phyloP scores from a whole-genome alignment of 805 yeast species.

The Wickerhamomyces alni region DNA sequence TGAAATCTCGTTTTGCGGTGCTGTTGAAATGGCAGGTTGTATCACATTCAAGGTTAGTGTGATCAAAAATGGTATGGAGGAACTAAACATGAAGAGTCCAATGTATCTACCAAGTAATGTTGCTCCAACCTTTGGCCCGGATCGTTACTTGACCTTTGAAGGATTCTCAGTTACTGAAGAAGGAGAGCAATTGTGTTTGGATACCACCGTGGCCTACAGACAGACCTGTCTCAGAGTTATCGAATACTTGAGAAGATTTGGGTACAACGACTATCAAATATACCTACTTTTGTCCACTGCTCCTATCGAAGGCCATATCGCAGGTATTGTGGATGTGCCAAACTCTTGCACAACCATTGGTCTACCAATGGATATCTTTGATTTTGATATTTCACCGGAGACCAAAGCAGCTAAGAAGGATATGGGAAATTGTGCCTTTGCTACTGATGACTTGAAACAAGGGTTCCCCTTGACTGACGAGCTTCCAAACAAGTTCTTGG shows the following conservation, averaged over 20 bases:
- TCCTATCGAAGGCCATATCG: constrained; percentile 47
- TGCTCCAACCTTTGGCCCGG: constrained; percentile 42
- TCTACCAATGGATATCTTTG: constrained; percentile 45
- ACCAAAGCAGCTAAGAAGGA: constrained; percentile 24
- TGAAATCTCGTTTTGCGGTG: constrained; percentile 49
- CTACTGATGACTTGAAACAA: constrained; percentile 7
- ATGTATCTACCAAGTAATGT: constrained; percentile 45
- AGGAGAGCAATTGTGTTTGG: constrained; percentile 39
- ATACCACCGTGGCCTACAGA: constrained; percentile 45
- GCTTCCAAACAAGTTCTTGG: constrained; percentile 11
- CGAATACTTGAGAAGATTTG: constrained; percentile 43
- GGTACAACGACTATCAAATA: constrained; percentile 46
- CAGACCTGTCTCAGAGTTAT: constrained; percentile 44
- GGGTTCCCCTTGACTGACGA: constrained; percentile 12
- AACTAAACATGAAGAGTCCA: constrained; percentile 37
- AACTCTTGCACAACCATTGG: constrained; percentile 48
- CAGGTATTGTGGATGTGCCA: constrained; percentile 47
- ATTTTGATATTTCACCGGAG: constrained; percentile 40
- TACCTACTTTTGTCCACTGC: constrained; percentile 40
- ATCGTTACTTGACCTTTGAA: constrained; percentile 44
- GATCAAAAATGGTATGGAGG: constrained; percentile 36
- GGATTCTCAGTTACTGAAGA: constrained; percentile 46
- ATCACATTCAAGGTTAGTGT: constrained; percentile 36
- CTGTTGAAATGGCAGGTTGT: constrained; percentile 46
- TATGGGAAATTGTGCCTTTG: constrained; percentile 36